A percentile compares a stretch with the other conserved stretches of the same genome.
These are phyloP conservation scores for Flueggea neowawraea DNA, from an alignment of 441 rosid species.

Conservation along the genomic window DNA sequence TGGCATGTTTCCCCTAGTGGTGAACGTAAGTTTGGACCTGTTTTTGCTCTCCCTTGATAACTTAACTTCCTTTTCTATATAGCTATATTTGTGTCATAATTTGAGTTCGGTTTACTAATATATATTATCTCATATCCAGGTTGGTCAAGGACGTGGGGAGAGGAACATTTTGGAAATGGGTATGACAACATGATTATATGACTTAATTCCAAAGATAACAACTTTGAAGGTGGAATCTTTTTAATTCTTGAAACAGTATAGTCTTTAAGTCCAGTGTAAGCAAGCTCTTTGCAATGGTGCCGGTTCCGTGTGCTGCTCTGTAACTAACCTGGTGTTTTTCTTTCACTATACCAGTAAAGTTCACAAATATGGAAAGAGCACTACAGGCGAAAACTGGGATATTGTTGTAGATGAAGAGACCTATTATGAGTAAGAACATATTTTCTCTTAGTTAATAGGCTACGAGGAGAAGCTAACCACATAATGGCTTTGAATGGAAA, in stretches of 20 bases:
- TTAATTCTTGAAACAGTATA: too few relatives aligned
- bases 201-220: background rate
- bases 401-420: conserved; percentile 96
- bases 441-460: background rate
- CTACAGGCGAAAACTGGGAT: conserved; percentile 99
- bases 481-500: too few relatives aligned
- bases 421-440: conserved; percentile 72
- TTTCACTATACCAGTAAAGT: conserved; percentile 58
- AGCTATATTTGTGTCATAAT: background rate
- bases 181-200: conserved; percentile 23
- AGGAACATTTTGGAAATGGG: conserved; percentile 99
- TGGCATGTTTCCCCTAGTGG: conserved; percentile 92
- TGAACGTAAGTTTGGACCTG: conserved; percentile 54
- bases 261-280: background rate
- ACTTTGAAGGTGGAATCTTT: background rate
- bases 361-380: conserved; percentile 96
- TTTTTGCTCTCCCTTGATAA: background rate
- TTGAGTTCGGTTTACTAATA: conserved; percentile 1
- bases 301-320: background rate
- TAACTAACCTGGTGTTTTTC: conserved; percentile 1
- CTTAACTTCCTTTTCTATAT: background rate
- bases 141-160: conserved; percentile 99
- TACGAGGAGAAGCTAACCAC: background rate
- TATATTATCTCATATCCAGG: conserved; percentile 39
- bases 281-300: background rate